Percentiles rank a stretch among this genome's conserved stretches.
phyloP scores from a whole-genome alignment of 169 alveolate genomes.

The Cryptosporidium baileyi region DNA sequence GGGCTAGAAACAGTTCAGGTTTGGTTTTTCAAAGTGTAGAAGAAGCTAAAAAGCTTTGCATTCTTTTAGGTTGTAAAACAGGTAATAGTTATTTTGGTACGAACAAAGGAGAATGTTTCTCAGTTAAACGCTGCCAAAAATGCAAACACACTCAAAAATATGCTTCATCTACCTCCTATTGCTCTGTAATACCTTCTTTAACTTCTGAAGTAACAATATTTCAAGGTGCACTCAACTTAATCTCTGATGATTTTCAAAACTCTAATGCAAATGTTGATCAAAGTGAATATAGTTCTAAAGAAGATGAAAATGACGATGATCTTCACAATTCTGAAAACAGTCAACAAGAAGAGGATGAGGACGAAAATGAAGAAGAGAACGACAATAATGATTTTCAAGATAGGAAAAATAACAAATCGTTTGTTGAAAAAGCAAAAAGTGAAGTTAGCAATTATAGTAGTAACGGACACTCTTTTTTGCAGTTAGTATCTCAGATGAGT shows the following conservation, averaged over 20 bases:
- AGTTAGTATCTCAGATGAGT: slow-evolving; percentile 28
- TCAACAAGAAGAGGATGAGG: slow-evolving; percentile 6
- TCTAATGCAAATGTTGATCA: neutral
- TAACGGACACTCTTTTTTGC: slow-evolving; percentile 29
- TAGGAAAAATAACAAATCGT: neutral
- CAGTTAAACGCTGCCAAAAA: slow-evolving; percentile 23
- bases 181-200: slow-evolving; percentile 10
- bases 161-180: neutral
- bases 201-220: neutral
- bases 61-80: slow-evolving; percentile 2
- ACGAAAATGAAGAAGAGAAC: neutral
- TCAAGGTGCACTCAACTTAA: too few relatives aligned
- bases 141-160: neutral
- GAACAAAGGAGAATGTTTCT: slow-evolving; percentile 18
- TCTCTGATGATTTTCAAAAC: too few relatives aligned
- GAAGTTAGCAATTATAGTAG: neutral
- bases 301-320: neutral
- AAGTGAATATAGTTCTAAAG: neutral
- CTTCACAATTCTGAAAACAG: neutral
- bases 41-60: neutral
- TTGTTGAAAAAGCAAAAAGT: neutral
- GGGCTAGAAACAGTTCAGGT: neutral
- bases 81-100: slow-evolving; percentile 23
- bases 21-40: neutral
- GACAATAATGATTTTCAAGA: neutral